phyloP scores from a whole-genome alignment of 2,329 filamentous ascomycete genomes.

The Podosphaera leucotricha region DNA sequence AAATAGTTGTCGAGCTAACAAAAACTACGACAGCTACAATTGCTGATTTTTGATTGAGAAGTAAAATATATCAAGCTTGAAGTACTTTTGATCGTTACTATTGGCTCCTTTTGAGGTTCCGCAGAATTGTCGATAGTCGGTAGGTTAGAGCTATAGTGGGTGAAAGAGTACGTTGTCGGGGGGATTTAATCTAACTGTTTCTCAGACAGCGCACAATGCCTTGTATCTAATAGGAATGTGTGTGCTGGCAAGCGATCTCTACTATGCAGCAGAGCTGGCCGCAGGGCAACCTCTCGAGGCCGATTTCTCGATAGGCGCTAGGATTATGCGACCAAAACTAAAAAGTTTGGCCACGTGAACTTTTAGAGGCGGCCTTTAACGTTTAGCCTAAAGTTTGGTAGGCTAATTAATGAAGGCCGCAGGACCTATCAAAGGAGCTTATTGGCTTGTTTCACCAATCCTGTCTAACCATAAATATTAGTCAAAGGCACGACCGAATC shows the following conservation, averaged over 20 bases:
- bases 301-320: slow-evolving; percentile 13
- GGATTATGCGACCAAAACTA: slow-evolving; percentile 18
- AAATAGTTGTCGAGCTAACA: neutral
- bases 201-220: too few species aligned
- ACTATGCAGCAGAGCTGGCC: too few species aligned
- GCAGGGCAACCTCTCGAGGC: too few species aligned
- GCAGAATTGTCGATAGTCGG: slow-evolving; percentile 17
- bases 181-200: too few species aligned
- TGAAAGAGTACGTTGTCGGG: too few species aligned
- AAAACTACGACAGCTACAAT: neutral
- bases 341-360: slow-evolving; percentile 13
- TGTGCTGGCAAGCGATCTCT: too few species aligned
- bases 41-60: neutral
- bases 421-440: slow-evolving; percentile 10
- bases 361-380: slow-evolving; percentile 8
- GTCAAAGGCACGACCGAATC: slow-evolving; percentile 11
- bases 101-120: neutral
- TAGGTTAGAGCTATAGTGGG: too few species aligned
- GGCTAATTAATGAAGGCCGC: slow-evolving; percentile 8
- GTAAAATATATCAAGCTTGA: neutral
- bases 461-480: slow-evolving; percentile 16
- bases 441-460: slow-evolving; percentile 4
- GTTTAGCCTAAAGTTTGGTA: slow-evolving; percentile 12
- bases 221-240: too few species aligned
- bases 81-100: neutral